Base-by-base conservation (phyloP, 257 asterid species). In the Ophiorrhiza pumila region DNA sequence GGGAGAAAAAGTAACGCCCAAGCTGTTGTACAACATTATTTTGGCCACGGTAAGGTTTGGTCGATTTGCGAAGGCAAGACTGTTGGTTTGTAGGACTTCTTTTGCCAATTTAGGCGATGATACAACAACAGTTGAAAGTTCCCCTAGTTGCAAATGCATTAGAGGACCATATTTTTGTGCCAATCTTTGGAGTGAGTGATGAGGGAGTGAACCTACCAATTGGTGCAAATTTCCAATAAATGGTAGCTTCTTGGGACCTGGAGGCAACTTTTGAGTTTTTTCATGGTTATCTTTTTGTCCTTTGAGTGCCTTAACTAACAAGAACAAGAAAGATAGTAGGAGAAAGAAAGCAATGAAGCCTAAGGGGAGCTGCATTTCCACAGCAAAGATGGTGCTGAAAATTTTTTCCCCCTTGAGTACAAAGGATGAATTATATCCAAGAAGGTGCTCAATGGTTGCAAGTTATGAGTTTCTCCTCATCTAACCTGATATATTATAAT, bases 151-250 rank as follows among this genome's bases (percentile, higher is more conserved):
- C 34, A 76, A 69, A 4, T 72, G 69, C 79, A 79, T 79, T 4
- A 42, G 14, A 15, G 77, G 81, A 13, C 83, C 83, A 35, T 76
- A 59, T 34, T 73, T 25, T 56, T 69, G 17, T 32, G 75, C 34
- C 25, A 79, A 56, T 43, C 70, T 34, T 41, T 45, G 47, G 32
- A 79, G 75, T 5, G 53, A 34, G 35, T 62, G 78, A 46, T 79
- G 83, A 34, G 77, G 74, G 42, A 82, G 66, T 14, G 50, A 45
- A 27, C 71, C 73, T 20, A 78, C 65, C 58, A 75, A 35, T 57
- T 79, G 79, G 70, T 75, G 77, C 23, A 82, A 29, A 67, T 78
- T 75, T n/a, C 83, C 77, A 20, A 76, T 78, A 23, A 72, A 72
- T 29, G 81, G 81, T 45, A 78, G 58, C 74, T 76, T 78, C 39